Base-by-base conservation (phyloP, 1,139 yeast species). In the Geotrichum bryndzae region DNA sequence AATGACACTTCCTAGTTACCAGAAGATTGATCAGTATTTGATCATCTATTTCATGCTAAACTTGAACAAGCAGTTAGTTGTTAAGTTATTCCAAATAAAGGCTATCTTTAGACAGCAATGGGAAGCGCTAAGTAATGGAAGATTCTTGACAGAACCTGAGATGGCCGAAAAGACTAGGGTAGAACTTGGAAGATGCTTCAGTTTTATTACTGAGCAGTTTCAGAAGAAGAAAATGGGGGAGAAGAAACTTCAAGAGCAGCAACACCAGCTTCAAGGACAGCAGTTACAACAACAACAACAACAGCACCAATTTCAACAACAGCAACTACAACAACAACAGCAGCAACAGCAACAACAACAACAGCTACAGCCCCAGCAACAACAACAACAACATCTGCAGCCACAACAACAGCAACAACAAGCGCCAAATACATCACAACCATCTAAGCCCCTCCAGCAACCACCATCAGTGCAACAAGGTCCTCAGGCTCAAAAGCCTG, bases 31-130 rank as follows among this genome's bases (percentile, higher is more conserved):
- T 70, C 86, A 86, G 65, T 80, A 90, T 57, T 84, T 89, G 57
- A 90, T 95, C 54, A 85, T 88, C 70, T 89, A 88, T 68, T 90
- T 82, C 70, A 82, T 87, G 64, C 79, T 90, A 62, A 87, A 95
- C 1, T 83, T 86, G 68, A 88, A 87, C 71, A 82, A 80, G 55
- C 90, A 85, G 61, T 92, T 90, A 5, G 87, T 96, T 0, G 84
- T 84, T 69, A 82, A 89, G 66, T 81, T 90, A 65, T 80, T 90
- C 64, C 94, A 88, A 72, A 84, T 89, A 80, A 86, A 90, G 73
- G 81, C 84, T 65, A 87, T 90, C 87, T 84, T 90, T 54, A 86
- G 85, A 69, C 87, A 86, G 71, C 88, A 90, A 64, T 77, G 86
- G 70, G 95, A 89, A 60, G 84, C 83, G 66, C 74, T 87, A 72